Percentiles rank a stretch among this genome's conserved stretches.
phyloP scores from a whole-genome alignment of 768 basidiomycete species.

The Crepidotus variabilis region DNA sequence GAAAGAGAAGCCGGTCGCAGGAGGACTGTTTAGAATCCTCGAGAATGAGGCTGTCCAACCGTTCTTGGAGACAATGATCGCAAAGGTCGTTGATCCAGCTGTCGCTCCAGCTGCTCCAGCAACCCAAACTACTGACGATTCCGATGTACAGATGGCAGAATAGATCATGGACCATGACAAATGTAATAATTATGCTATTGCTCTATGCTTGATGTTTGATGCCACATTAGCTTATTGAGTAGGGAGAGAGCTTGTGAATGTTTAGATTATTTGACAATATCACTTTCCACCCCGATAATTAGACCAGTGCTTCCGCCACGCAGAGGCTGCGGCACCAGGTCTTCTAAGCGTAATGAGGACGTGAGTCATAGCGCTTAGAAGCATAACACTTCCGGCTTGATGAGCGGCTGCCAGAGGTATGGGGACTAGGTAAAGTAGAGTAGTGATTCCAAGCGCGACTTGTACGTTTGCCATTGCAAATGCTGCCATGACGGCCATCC shows the following conservation, averaged over 20 bases:
- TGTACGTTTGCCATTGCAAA: conserved; percentile 86
- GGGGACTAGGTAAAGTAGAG: conserved; percentile 89
- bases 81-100: conserved; percentile 46
- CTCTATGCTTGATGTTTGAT: conserved; percentile 15
- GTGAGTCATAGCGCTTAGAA: conserved; percentile 82
- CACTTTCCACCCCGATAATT: conserved; percentile 4
- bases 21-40: conserved; percentile 77
- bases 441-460: conserved; percentile 61
- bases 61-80: conserved; percentile 76
- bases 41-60: conserved; percentile 73
- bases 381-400: conserved; percentile 89
- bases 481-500: conserved; percentile 48
- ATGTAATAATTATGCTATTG: conserved; percentile 3
- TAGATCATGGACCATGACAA: conserved; percentile 23
- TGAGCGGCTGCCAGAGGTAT: conserved; percentile 89
- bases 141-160: conserved; percentile 86
- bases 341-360: conserved; percentile 66
- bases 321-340: conserved; percentile 61
- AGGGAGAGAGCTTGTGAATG: conserved; percentile 4
- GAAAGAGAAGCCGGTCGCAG: conserved; percentile 51
- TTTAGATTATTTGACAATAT: conserved; percentile 2
- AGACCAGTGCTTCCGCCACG: conserved; percentile 40
- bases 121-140: conserved; percentile 43
- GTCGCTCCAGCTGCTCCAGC: conserved; percentile 32
- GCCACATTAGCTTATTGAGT: conserved; percentile 4